Evolutionary conservation across 1,139 yeast species (phyloP).

Genomic region (Protomyces arabidopsidicola): DNA sequence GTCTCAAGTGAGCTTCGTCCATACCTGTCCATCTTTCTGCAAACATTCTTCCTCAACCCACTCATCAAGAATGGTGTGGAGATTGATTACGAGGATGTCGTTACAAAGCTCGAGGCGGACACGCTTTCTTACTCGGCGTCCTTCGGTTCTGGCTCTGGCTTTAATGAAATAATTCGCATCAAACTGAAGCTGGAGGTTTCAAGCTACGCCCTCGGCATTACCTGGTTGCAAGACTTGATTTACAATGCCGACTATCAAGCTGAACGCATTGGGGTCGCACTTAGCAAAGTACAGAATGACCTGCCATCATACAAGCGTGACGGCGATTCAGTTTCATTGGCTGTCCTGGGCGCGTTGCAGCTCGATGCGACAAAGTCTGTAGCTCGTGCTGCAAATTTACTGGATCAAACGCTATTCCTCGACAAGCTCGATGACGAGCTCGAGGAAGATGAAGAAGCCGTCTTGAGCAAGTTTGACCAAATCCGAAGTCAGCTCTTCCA

Average conservation of each 20-base stretch:
- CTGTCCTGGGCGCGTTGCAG: constrained; percentile 52
- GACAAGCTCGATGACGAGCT: constrained; percentile 50
- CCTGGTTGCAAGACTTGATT: constrained; percentile 68
- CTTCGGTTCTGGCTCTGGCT: constrained; percentile 57
- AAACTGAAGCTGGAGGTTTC: constrained; percentile 57
- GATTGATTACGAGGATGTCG: constrained; percentile 68
- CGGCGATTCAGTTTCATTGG: constrained; percentile 66
- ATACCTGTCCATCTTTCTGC: constrained; percentile 58
- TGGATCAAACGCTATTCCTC: constrained; percentile 58
- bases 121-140: constrained; percentile 49
- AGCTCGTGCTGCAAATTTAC: constrained; percentile 61
- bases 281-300: constrained; percentile 70
- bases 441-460: constrained; percentile 46
- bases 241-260: constrained; percentile 67
- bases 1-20: constrained; percentile 58
- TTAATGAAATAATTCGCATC: constrained; percentile 57
- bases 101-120: constrained; percentile 66
- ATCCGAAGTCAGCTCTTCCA: constrained; percentile 57
- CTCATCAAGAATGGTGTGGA: constrained; percentile 57
- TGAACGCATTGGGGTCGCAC: constrained; percentile 59
- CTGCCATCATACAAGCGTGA: constrained; percentile 76
- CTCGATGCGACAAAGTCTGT: constrained; percentile 51
- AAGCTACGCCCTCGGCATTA: constrained; percentile 63
- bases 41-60: constrained; percentile 67
- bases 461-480: constrained; percentile 53